phyloP scores from a whole-genome alignment of 2,329 filamentous ascomycete species.

The Penicillium sp. region DNA sequence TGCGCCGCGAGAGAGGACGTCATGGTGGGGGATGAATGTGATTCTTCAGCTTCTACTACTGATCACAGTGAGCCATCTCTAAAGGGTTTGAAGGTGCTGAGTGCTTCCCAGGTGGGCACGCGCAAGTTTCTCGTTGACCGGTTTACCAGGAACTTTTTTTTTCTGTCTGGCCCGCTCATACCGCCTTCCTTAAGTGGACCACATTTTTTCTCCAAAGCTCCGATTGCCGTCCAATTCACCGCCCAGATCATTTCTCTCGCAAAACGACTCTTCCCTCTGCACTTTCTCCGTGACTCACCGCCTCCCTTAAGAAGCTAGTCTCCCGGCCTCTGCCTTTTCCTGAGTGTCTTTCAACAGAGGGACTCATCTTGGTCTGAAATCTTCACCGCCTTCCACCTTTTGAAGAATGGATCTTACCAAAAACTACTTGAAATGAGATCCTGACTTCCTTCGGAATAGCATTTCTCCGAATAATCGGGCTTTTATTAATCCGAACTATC shows the following conservation, averaged over 20 bases:
- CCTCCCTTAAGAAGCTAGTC: too few relatives aligned
- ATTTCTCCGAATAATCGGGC: slow-evolving; percentile 19
- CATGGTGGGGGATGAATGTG: slow-evolving; percentile 56
- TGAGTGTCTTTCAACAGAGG: too few relatives aligned
- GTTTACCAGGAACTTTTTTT: slow-evolving; percentile 39
- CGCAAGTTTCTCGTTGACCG: slow-evolving; percentile 18
- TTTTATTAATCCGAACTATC: slow-evolving; percentile 11
- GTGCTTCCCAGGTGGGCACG: slow-evolving; percentile 3
- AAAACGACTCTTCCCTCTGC: neutral
- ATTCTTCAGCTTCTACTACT: slow-evolving; percentile 20
- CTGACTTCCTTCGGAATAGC: slow-evolving; percentile 17
- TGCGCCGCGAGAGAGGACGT: slow-evolving; percentile 87
- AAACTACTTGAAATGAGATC: too few relatives aligned
- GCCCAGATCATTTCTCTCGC: too few relatives aligned
- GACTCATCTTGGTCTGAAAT: too few relatives aligned
- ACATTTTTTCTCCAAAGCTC: slow-evolving; percentile 7
- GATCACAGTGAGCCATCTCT: slow-evolving; percentile 20
- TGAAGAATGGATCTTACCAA: too few relatives aligned
- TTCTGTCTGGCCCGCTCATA: slow-evolving; percentile 25
- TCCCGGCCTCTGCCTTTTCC: too few relatives aligned
- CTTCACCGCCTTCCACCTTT: neutral
- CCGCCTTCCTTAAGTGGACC: slow-evolving; percentile 23
- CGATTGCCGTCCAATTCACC: too few relatives aligned
- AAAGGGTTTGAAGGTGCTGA: neutral
- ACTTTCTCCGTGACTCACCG: neutral